Evolutionary conservation across 139 green algal species (phyloP), one percentile per base, ranked within the genome.

Genomic region (Diplosphaera chodatii): DNA sequence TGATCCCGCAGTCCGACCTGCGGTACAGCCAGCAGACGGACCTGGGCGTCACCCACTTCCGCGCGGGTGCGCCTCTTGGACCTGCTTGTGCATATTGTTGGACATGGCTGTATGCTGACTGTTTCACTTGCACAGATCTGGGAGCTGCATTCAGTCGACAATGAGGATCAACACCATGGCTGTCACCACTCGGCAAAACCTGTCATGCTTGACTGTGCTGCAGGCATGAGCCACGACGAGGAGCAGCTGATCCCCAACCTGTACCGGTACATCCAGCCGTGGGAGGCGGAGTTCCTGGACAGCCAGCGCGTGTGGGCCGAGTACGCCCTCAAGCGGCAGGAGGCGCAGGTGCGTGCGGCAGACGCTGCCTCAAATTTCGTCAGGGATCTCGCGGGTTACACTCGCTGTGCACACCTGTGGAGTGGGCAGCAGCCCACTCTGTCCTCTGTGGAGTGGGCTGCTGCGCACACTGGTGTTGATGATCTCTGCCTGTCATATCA

Each of bases 161-260:
- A n/a, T n/a, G n/a, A n/a, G n/a, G n/a, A n/a, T n/a, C n/a, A n/a
- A n/a, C n/a, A n/a, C n/a, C n/a, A n/a, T n/a, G n/a, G n/a, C n/a
- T n/a, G n/a, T n/a, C n/a, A n/a, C n/a, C n/a, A n/a, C n/a, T n/a
- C n/a, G n/a, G n/a, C n/a, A n/a, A n/a, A n/a, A n/a, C n/a, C n/a
- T n/a, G n/a, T n/a, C n/a, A n/a, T n/a, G n/a, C n/a, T n/a, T 67
- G 25, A 15, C 6, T 37, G 6, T 67, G 63, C 28, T 69, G 64
- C 80, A 59, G 94, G 96, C 72, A 99, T 99, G 96, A 94, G 71
- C 32, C 95, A 99, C 79, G 96, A 99, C 65, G 94, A 98, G 85
- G 96, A 98, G 64, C 91, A 97, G 84, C 89, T 99, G 70, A 99
- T 99, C 77, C 96, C 96, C 70, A 99, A 98, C 86, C 85, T 99